Conservation (phyloP, 2,329 filamentous ascomycete genomes). For the Diaporthe velutina region DNA sequence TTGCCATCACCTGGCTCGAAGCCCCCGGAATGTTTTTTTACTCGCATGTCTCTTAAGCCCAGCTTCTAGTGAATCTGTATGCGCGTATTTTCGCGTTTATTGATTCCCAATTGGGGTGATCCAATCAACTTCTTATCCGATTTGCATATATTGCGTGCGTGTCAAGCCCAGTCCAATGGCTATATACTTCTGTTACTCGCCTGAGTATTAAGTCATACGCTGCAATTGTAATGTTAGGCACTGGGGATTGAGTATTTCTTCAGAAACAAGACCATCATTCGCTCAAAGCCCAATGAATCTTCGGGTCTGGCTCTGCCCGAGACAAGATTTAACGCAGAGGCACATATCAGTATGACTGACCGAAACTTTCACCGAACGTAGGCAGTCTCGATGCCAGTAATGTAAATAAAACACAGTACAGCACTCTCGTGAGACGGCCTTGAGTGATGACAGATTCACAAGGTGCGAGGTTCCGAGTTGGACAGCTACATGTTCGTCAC, state of each 20-base stretch:
- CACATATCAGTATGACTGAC: not conserved
- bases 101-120: not conserved
- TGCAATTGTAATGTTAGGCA: not conserved
- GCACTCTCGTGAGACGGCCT: not conserved
- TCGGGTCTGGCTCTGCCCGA: not conserved
- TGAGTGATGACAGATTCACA: not conserved
- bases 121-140: not conserved
- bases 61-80: not conserved
- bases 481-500: conserved; percentile 4
- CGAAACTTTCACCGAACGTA: not conserved
- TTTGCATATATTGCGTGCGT: no score
- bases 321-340: not conserved
- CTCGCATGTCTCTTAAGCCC: not conserved
- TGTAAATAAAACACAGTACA: not conserved
- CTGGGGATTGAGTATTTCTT: rapidly evolving
- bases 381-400: not conserved
- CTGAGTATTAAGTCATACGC: not conserved
- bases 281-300: not conserved
- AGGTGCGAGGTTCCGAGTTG: not conserved
- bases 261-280: no score
- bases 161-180: not conserved
- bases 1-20: not conserved
- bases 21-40: no score
- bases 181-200: no score
- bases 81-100: not conserved